Base-by-base conservation (phyloP, 1,284 basidiomycete genomes). In the Fomitopsis schrenkii region DNA sequence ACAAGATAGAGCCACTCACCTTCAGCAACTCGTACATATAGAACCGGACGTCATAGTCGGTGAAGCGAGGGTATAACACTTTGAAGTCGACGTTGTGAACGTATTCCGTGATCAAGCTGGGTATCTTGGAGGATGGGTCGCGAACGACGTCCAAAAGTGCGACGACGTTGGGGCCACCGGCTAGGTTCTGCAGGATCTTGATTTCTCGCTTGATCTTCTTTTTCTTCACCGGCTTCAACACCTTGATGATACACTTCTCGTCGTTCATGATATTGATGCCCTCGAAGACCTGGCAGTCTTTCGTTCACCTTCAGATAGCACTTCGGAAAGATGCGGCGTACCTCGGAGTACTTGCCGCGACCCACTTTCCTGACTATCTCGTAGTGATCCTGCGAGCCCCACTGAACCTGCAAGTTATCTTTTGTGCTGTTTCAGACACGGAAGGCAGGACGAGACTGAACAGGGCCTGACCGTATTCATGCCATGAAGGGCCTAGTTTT, bases 131-230 rank as follows among this genome's bases (percentile, higher is more conserved):
- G 70, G 91, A 85, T 61, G 86, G 87, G 75, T 98, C 97, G 66
- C 97, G 88, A 62, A 99, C 97, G 65, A 98, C 95, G 72, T 99
- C 97, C 64, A 98, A 80, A 55, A 99, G 83, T 71, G 82, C 96
- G 75, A 91, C 87, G 66, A 84, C 90, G 80, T 90, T 99, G 74
- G 96, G 96, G 22, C 97, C 97, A 33, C 97, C 96, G 0, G 95
- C 94, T 26, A 98, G 83, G 76, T 98, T 98, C 76, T 97, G 95
- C 42, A 99, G 78, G 69, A 99, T 98, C 83, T 99, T 98, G 78
- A 99, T 98, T 80, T 99, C 97, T 65, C 97, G 86, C 82, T 98
- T 98, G 79, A 99, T 98, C 82, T 99, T 99, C 87, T 98, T 98
- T 86, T 98, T 98, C 84, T 99, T 98, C 56, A 99, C 97, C 0